Base-by-base conservation (phyloP, 2,329 filamentous ascomycete species). In the Aulographum hederae region DNA sequence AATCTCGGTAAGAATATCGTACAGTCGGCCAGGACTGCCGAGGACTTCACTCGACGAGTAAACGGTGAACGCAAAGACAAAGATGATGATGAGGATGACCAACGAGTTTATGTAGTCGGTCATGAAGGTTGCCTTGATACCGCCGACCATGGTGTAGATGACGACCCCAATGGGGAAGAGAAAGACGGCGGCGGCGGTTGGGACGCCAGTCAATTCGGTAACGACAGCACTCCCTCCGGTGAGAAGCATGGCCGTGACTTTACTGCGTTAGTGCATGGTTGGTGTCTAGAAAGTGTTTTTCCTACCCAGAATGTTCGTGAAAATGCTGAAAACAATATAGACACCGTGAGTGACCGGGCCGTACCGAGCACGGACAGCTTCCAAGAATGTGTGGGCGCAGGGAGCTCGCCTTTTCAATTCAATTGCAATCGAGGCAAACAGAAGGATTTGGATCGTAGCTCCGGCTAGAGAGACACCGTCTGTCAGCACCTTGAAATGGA, bases 341-440 rank as follows among this genome's bases (percentile, higher is more conserved):
- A 28, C 23, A 19, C 16, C 14, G 20, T 35, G 33, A 19, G 18
- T 29, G 6, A 18, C 23, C 5, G 25, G 20, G 5, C 33, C 33
- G 15, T 35, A 35, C 11, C 33, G 20, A 11, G 32, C 8, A 6
- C 33, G 16, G 4, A 26, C 21, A 8, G 32, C 28, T 37, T 60
- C 56, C 4, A 52, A 53, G 34, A 56, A 57, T 1, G 56, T 58
- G 37, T 60, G 56, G 1, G 53, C 54, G 6, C 51, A 49, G 1
- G 56, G 53, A 1, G 52, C 48, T 32, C 53, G 47, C 2, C 44
- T 39, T 38, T 60, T 60, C 40, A 58, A 52, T 36, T 57, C 54
- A 34, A 57, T 48, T 4, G 56, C 53, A 20, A 59, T 52, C 11
- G 58, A 32, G 3, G 52, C 43, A 32, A 60, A 60, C 2, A 58